A percentile compares a stretch with the other conserved stretches of the same genome.
These are phyloP conservation scores for Physocladia obscura DNA, from an alignment of 192 early-diverging fungal species.

Conservation along the genomic window DNA sequence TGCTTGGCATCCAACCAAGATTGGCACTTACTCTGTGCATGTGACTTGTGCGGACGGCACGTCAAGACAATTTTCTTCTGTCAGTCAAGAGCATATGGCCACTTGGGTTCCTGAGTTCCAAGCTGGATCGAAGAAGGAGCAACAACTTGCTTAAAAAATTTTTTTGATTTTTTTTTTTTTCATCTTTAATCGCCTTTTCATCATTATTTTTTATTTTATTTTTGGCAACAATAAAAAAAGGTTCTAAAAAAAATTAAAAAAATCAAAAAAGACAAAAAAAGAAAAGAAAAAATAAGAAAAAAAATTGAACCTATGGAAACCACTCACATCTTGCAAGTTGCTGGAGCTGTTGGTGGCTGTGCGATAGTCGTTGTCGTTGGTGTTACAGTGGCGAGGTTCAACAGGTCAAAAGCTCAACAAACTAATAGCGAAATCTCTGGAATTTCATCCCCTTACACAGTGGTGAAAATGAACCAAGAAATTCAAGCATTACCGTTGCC, in stretches of 20 bases:
- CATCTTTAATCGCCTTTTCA: not conserved
- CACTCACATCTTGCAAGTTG: not conserved
- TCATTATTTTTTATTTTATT: not conserved
- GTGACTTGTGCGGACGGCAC: slow-evolving; percentile 12
- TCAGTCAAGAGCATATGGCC: slow-evolving; percentile 18
- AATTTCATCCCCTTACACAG: not conserved
- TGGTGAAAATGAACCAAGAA: slow-evolving; percentile 1
- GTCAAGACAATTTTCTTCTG: not conserved
- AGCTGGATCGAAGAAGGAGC: not conserved
- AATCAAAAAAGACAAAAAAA: not conserved
- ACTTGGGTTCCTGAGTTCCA: not conserved
- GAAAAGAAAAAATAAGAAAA: not conserved
- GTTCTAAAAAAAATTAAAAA: not conserved
- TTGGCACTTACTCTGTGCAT: not conserved
- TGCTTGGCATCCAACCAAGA: slow-evolving; percentile 6
- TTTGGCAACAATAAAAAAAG: not conserved
- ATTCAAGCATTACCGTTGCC: not conserved
- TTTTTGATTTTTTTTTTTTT: not conserved
- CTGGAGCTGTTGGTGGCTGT: slow-evolving; percentile 7
- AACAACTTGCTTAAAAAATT: not conserved
- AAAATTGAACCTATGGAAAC: no score
- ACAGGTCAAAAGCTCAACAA: not conserved
- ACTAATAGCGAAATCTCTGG: not conserved
- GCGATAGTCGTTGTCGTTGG: not conserved
- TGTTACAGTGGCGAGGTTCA: not conserved